A percentile compares a stretch with the other conserved stretches of the same genome.
phyloP scores from a whole-genome alignment of 441 rosid species.

The Pelargonium australe region DNA sequence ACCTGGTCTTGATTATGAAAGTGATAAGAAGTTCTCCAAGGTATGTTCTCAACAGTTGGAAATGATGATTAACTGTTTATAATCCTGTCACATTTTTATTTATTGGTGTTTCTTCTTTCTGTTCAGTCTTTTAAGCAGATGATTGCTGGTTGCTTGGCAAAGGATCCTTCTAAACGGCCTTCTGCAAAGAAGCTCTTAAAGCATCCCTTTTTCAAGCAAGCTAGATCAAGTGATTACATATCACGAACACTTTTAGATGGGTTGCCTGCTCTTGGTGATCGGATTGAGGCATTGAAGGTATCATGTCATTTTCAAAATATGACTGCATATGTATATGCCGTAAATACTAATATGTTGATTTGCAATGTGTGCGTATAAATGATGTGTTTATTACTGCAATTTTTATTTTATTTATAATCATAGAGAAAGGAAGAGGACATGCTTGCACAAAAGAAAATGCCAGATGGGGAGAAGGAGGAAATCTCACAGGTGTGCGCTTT shows the following conservation, averaged over 20 bases:
- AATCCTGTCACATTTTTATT: neutral
- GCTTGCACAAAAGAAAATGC: conserved; percentile 98
- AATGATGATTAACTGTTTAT: conserved; percentile 1
- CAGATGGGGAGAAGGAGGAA: conserved; percentile 88
- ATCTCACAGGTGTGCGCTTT: conserved; percentile 66
- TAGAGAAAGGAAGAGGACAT: conserved; percentile 93
- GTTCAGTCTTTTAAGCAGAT: conserved; percentile 93
- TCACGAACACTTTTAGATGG: conserved; percentile 73
- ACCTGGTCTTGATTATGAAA: conserved; percentile 87
- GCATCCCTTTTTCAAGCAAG: conserved; percentile 95
- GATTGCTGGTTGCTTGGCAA: conserved; percentile 96
- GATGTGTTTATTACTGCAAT: neutral
- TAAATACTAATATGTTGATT: conserved; percentile 10
- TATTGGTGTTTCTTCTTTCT: neutral
- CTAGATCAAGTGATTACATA: conserved; percentile 80
- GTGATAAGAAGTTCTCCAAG: conserved; percentile 91
- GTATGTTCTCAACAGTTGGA: conserved; percentile 27
- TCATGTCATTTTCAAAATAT: conserved; percentile 12
- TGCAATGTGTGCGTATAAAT: conserved; percentile 13
- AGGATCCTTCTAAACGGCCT: conserved; percentile 94
- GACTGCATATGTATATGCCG: conserved; percentile 9
- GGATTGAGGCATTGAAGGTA: conserved; percentile 82
- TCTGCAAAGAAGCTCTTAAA: conserved; percentile 70
- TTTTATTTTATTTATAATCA: conserved; percentile 8
- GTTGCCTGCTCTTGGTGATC: conserved; percentile 84